Percentiles rank a stretch among this genome's conserved stretches.
Evolutionary conservation across 1,284 basidiomycete genomes (phyloP).

Genomic region (Trichosporon sp.): DNA sequence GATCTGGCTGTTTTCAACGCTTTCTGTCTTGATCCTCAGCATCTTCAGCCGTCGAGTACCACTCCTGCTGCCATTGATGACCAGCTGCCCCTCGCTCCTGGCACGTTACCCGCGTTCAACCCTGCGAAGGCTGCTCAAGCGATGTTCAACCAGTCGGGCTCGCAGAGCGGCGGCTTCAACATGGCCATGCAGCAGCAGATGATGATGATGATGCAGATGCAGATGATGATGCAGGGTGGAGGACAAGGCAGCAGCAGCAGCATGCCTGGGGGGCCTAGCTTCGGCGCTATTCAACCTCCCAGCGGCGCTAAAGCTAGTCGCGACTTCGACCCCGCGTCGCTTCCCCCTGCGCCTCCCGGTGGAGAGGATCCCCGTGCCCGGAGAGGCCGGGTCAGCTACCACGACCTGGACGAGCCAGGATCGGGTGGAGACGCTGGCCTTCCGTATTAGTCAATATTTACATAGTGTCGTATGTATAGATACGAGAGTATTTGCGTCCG

Average conservation of each 20-base stretch:
- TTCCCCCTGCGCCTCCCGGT: conserved; percentile 30
- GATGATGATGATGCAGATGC: conserved; percentile 49
- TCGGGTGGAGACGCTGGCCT: conserved; percentile 39
- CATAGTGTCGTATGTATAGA: neutral
- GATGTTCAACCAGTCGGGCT: conserved; percentile 18
- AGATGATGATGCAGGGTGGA: conserved; percentile 41
- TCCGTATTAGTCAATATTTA: conserved; percentile 32
- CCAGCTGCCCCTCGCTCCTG: conserved; percentile 23
- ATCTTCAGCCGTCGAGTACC: conserved; percentile 62
- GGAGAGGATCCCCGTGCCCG: conserved; percentile 44
- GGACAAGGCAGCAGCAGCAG: conserved; percentile 3
- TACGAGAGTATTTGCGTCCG: neutral
- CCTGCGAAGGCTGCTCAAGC: conserved; percentile 18
- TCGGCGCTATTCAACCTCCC: neutral
- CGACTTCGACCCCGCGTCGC: conserved; percentile 13
- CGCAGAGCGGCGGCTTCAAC: conserved; percentile 23
- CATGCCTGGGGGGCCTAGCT: conserved; percentile 4
- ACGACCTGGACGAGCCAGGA: conserved; percentile 42
- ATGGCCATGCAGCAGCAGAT: conserved; percentile 46
- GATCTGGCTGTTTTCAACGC: conserved; percentile 81
- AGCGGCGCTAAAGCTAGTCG: conserved; percentile 12
- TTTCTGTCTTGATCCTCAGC: conserved; percentile 86
- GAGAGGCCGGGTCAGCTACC: conserved; percentile 42
- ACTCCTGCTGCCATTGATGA: conserved; percentile 46
- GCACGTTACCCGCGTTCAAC: conserved; percentile 25